A percentile compares a stretch with the other conserved stretches of the same genome.
These are phyloP conservation scores for Pseudoperonospora humuli DNA, from an alignment of 352 stramenopile genomes.

Conservation along the genomic window DNA sequence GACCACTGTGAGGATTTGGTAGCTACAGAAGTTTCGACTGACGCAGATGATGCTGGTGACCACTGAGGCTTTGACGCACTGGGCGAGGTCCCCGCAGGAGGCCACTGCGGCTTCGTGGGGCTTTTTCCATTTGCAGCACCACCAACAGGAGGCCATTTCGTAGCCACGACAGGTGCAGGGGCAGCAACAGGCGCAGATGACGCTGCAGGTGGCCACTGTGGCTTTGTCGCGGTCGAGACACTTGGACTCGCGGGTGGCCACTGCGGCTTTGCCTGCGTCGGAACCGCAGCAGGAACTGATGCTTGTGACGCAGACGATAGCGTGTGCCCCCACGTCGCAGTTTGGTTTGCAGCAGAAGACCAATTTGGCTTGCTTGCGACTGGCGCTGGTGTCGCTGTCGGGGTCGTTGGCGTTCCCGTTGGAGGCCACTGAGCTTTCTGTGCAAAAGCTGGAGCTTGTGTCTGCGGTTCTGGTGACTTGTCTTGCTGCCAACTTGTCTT, in stretches of 20 bases:
- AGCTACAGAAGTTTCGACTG: constrained; percentile 12
- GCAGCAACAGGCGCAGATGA: constrained; percentile 11
- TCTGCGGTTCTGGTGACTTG: constrained; percentile 7
- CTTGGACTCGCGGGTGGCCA: constrained; percentile 34
- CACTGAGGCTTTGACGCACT: constrained; percentile 21
- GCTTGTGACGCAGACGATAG: constrained; percentile 26
- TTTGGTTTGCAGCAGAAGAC: constrained; percentile 16
- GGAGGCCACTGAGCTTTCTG: constrained; percentile 54
- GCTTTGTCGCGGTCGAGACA: constrained; percentile 19
- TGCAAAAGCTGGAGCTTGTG: constrained; percentile 25
- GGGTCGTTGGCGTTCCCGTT: constrained; percentile 1
- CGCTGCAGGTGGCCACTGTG: constrained; percentile 32
- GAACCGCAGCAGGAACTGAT: constrained; percentile 11
- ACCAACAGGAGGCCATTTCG: constrained; percentile 14
- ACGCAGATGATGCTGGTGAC: constrained; percentile 19
- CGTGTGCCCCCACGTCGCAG: constrained; percentile 16
- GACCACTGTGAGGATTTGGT: constrained; percentile 14
- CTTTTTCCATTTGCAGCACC: constrained; percentile 7
- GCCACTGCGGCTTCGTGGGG: constrained; percentile 30
- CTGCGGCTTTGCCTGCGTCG: constrained; percentile 25
- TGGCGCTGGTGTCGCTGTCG: constrained; percentile 7
- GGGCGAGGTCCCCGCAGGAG: constrained; percentile 14
- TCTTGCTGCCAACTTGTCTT: background rate
- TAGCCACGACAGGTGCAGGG: background rate
- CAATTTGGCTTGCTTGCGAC: constrained; percentile 22